Percentiles rank a stretch among this genome's conserved stretches.
Evolutionary conservation across 805 yeast genomes (phyloP).

Genomic region (Vanderwaltozyma tropicalis): DNA sequence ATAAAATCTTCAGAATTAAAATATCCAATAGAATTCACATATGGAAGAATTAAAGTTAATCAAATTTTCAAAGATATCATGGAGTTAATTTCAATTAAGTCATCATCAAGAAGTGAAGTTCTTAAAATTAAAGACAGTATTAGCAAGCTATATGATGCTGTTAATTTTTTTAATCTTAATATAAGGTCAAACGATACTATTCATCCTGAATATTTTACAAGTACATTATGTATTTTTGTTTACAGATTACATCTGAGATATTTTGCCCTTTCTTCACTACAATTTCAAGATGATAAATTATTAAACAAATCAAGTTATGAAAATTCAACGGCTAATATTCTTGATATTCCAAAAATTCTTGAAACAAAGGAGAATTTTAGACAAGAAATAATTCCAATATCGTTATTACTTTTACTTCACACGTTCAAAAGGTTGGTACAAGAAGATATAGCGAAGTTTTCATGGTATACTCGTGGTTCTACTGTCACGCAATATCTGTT

Average conservation of each 20-base stretch:
- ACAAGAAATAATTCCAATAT: slow-evolving; percentile 15
- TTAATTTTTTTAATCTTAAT: slow-evolving; percentile 2
- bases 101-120: slow-evolving; percentile 1
- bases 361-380: slow-evolving; percentile 8
- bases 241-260: slow-evolving; percentile 20
- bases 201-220: slow-evolving; percentile 12
- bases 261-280: slow-evolving; percentile 11
- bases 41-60: slow-evolving; percentile 20
- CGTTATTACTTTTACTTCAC: slow-evolving; percentile 14
- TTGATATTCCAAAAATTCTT: slow-evolving; percentile 1
- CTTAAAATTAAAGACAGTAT: slow-evolving; percentile 3
- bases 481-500: slow-evolving; percentile 26
- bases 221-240: slow-evolving; percentile 18
- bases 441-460: slow-evolving; percentile 8
- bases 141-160: slow-evolving; percentile 4
- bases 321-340: neutral
- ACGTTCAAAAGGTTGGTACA: slow-evolving; percentile 20
- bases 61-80: slow-evolving; percentile 12
- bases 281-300: slow-evolving; percentile 8
- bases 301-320: slow-evolving; percentile 6
- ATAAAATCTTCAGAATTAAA: neutral
- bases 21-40: slow-evolving; percentile 13
- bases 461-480: slow-evolving; percentile 25
- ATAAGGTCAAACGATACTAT: slow-evolving; percentile 1
- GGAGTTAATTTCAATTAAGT: slow-evolving; percentile 8